Conservation (phyloP, 768 basidiomycete genomes). For the Suillus subalutaceus region DNA sequence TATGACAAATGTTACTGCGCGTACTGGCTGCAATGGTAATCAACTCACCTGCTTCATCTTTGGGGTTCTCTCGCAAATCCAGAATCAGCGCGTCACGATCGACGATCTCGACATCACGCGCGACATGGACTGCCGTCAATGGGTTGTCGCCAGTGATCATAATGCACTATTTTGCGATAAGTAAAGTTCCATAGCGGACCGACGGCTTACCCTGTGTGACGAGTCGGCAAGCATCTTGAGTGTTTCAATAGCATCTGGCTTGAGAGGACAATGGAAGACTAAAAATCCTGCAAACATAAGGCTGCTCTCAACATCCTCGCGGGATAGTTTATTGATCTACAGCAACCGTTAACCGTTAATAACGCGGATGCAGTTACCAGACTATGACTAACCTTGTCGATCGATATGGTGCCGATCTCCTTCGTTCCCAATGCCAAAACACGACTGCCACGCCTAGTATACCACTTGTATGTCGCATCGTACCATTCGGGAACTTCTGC, state of each 20-base stretch:
- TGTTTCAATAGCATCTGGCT: conserved; percentile 86
- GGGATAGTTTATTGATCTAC: conserved; percentile 86
- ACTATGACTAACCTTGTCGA: conserved; percentile 61
- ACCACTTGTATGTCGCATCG: conserved; percentile 95
- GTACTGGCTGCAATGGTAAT: background rate
- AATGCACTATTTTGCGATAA: conserved; percentile 63
- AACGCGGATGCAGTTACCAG: background rate
- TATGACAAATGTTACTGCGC: conserved; percentile 24
- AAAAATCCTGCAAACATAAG: conserved; percentile 94
- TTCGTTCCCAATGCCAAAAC: conserved; percentile 92
- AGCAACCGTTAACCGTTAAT: background rate
- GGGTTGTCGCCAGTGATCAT: conserved; percentile 99
- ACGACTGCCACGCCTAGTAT: conserved; percentile 88
- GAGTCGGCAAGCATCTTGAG: conserved; percentile 96
- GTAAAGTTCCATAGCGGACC: background rate
- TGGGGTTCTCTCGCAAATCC: conserved; percentile 82
- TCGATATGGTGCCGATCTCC: conserved; percentile 70
- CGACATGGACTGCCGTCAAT: conserved; percentile 94
- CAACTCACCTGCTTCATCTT: conserved; percentile 65
- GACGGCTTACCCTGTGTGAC: conserved; percentile 82
- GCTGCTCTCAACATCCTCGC: conserved; percentile 77
- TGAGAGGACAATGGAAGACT: conserved; percentile 98
- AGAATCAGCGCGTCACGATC: conserved; percentile 94
- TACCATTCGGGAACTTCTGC: conserved; percentile 72
- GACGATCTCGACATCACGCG: conserved; percentile 94